Evolutionary conservation across 2,329 filamentous ascomycete genomes (phyloP), one percentile per base, ranked within the genome.

Genomic region (Botryosphaeria dothidea): DNA sequence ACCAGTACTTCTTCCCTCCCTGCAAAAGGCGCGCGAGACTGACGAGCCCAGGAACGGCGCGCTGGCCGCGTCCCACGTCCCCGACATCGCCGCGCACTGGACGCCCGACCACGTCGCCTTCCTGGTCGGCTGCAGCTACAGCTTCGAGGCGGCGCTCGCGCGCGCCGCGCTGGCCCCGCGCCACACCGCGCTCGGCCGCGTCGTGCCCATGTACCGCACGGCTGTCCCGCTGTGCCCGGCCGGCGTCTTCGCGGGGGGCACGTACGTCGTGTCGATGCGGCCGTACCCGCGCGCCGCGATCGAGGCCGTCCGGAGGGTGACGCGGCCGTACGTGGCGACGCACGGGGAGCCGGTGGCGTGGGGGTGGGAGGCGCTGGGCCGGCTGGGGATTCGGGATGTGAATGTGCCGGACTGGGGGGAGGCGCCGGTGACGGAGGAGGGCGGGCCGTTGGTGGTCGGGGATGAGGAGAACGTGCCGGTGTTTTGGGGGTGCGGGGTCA

Each of bases 401-500:
- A 74, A 80, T 46, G 66, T 48, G 7, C 84, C 84, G 1, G 82
- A 89, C 60, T 90, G 85, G 82, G 87, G 88, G 0, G 85, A 88
- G 66, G 66, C 67, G 3, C 81, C 81, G 4, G 64, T 76, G 5
- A 73, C 75, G 13, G 51, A 71, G 17, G 73, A 79, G 31, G 84
- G 82, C 0, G 54, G n/a, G 36, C 79, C 34, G 69, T 72, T 15
- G 74, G 72, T 25, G 67, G 6, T 78, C 27, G 68, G 72, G 17
- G 74, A 75, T 21, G 76, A 80, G 15, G 78, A 82, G 2, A 77
- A 82, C 27, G 78, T 88, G 31, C 85, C 85, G 0, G 82, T 87
- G 3, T 87, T 87, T 68, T 86, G 87, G 86, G 88, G 85, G 0
- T 90, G 87, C 70, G 87, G 87, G 36, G 87, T 90, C 11, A 90